phyloP scores from a whole-genome alignment of 768 basidiomycete species.

The Russula ochroleuca region DNA sequence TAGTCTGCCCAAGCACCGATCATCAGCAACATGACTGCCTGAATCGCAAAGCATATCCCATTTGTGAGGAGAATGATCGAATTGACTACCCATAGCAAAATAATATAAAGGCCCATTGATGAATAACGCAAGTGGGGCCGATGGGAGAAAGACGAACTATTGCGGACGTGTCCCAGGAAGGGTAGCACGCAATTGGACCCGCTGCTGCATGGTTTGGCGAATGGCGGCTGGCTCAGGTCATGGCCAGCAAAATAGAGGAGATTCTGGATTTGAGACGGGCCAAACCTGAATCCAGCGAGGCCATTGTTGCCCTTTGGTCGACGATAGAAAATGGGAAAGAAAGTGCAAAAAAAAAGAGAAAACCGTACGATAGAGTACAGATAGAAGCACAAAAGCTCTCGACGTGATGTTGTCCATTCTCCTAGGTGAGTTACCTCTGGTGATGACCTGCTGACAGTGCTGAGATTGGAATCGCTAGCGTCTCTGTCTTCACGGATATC shows the following conservation, averaged over 20 bases:
- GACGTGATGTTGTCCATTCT: slow-evolving; percentile 27
- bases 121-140: not conserved
- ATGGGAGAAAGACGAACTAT: slow-evolving; percentile 42
- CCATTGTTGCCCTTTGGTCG: slow-evolving; percentile 57
- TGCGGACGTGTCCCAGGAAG: slow-evolving; percentile 56
- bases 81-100: slow-evolving; percentile 47
- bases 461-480: not conserved
- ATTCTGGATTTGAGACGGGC: slow-evolving; percentile 73
- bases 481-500: not conserved
- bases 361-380: slow-evolving; percentile 48
- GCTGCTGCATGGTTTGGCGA: slow-evolving; percentile 45
- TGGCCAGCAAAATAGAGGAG: slow-evolving; percentile 69
- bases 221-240: slow-evolving; percentile 56
- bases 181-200: slow-evolving; percentile 58
- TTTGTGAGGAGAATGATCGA: slow-evolving; percentile 76
- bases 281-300: slow-evolving; percentile 65
- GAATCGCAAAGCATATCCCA: slow-evolving; percentile 73
- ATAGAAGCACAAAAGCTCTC: slow-evolving; percentile 54
- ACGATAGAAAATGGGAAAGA: not conserved
- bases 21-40: slow-evolving; percentile 58
- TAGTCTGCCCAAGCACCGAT: slow-evolving; percentile 82
- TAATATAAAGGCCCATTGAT: not conserved
- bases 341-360: not conserved
- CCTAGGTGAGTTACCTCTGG: not conserved
- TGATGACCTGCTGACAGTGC: not conserved